Evolutionary conservation across 2,329 filamentous ascomycete genomes (phyloP).

Genomic region (Bipolaris zeicola): DNA sequence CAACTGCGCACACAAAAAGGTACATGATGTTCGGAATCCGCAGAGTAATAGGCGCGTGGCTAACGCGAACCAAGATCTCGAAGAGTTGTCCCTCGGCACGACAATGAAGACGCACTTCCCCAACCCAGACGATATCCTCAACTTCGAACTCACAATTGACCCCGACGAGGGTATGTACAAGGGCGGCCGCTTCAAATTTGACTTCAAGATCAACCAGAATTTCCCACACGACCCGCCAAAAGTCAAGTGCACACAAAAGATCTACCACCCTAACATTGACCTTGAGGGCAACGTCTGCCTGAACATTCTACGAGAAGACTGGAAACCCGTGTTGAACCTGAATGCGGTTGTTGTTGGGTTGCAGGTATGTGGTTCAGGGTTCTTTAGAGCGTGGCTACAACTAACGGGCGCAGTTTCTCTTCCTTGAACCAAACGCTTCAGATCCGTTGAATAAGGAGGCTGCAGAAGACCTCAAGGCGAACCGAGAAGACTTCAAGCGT

Average conservation of each 20-base stretch:
- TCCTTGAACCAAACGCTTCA: slow-evolving; percentile 94
- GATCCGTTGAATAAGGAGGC: slow-evolving; percentile 99
- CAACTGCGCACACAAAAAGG: slow-evolving; percentile 96
- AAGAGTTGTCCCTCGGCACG: slow-evolving; percentile 75
- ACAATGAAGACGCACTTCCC: slow-evolving; percentile 84
- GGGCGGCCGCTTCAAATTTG: slow-evolving; percentile 84
- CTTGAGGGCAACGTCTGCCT: slow-evolving; percentile 96
- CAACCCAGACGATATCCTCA: slow-evolving; percentile 82
- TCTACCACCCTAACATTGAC: slow-evolving; percentile 99
- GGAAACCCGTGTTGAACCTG: slow-evolving; percentile 97
- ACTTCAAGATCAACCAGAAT: slow-evolving; percentile 89
- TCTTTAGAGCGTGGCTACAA: background rate
- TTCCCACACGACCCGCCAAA: slow-evolving; percentile 98
- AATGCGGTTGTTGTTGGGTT: slow-evolving; percentile 96
- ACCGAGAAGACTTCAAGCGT: slow-evolving; percentile 86
- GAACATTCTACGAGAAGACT: slow-evolving; percentile 96
- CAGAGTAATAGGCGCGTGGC: background rate
- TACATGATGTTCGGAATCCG: slow-evolving; percentile 46
- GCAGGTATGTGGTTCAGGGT: slow-evolving; percentile 62
- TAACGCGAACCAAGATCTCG: slow-evolving; percentile 65
- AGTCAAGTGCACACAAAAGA: slow-evolving; percentile 96
- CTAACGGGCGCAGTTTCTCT: slow-evolving; percentile 72
- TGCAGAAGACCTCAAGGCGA: slow-evolving; percentile 85
- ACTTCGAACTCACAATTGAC: slow-evolving; percentile 80
- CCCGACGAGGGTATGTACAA: slow-evolving; percentile 91